Conservation (phyloP, 2,329 filamentous ascomycete genomes). For the Ambrosiella beaveri region DNA sequence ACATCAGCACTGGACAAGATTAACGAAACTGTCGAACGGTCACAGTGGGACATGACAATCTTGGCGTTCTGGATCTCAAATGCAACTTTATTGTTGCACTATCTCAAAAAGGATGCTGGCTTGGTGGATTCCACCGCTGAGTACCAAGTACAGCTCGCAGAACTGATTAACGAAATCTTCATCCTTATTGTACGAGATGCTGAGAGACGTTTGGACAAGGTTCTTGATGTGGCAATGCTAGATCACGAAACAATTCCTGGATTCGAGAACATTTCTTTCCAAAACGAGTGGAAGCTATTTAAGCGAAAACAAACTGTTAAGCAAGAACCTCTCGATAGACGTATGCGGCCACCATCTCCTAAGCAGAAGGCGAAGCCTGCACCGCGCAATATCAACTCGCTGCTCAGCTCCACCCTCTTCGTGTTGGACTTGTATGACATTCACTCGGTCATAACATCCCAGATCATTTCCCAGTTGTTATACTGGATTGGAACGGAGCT, state of each 20-base stretch:
- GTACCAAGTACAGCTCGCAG: conserved; percentile 83
- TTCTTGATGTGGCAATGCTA: conserved; percentile 81
- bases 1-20: conserved; percentile 87
- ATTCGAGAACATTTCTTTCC: conserved; percentile 90
- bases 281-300: conserved; percentile 97
- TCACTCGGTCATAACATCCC: conserved; percentile 85
- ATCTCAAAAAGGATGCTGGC: conserved; percentile 83
- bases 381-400: conserved; percentile 84
- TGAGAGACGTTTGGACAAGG: conserved; percentile 88
- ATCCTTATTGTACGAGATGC: conserved; percentile 94
- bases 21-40: conserved; percentile 84
- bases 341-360: conserved; percentile 80
- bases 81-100: conserved; percentile 84
- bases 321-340: conserved; percentile 76
- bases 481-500: conserved; percentile 95
- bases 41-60: conserved; percentile 99
- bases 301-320: conserved; percentile 81
- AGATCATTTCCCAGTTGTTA: conserved; percentile 79
- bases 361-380: conserved; percentile 83
- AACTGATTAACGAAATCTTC: conserved; percentile 95
- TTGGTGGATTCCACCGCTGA: conserved; percentile 65
- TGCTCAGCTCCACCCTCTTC: conserved; percentile 89
- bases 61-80: conserved; percentile 98
- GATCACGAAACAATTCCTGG: conserved; percentile 97
- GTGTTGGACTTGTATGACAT: conserved; percentile 98